A percentile compares a stretch with the other conserved stretches of the same genome.
Conservation (phyloP, 108 stramenopile species). For the Nitzschia putrida region DNA sequence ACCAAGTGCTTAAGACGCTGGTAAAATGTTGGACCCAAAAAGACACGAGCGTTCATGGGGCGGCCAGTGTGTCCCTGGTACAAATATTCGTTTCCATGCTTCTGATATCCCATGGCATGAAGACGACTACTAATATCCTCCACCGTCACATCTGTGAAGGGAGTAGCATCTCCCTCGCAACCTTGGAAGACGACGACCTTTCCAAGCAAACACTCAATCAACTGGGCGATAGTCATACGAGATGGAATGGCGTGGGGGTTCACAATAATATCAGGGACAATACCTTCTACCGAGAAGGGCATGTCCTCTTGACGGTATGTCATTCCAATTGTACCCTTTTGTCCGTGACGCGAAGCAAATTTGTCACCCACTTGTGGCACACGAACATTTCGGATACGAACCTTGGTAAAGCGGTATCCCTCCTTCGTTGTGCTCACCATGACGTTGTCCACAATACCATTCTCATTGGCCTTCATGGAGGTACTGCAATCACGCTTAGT, state of each 20-base stretch:
- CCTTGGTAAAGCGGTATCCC: slow-evolving; percentile 96
- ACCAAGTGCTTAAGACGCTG: slow-evolving; percentile 99
- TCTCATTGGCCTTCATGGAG: slow-evolving; percentile 95
- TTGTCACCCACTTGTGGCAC: slow-evolving; percentile 82
- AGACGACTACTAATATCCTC: slow-evolving; percentile 90
- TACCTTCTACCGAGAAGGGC: slow-evolving; percentile 97
- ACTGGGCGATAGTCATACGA: slow-evolving; percentile 99
- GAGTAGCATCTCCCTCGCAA: slow-evolving; percentile 96
- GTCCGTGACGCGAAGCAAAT: slow-evolving; percentile 96
- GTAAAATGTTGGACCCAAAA: slow-evolving; percentile 99
- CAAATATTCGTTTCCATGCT: slow-evolving; percentile 97
- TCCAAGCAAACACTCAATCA: slow-evolving; percentile 97
- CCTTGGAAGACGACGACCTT: slow-evolving; percentile 97
- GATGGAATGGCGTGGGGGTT: slow-evolving; percentile 99
- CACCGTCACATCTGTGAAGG: slow-evolving; percentile 96
- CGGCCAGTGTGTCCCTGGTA: slow-evolving; percentile 98
- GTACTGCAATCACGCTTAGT: slow-evolving; percentile 95
- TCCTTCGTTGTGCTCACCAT: slow-evolving; percentile 87
- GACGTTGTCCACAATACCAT: slow-evolving; percentile 96
- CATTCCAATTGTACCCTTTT: slow-evolving; percentile 99
- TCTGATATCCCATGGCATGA: slow-evolving; percentile 95
- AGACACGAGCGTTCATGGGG: slow-evolving; percentile 93
- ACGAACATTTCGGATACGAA: slow-evolving; percentile 96
- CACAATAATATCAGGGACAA: slow-evolving; percentile 99
- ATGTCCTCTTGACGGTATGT: slow-evolving; percentile 99